These are phyloP conservation scores for Hypoxylon fragiforme DNA, from an alignment of 495 filamentous ascomycete species.

Conservation along the genomic window DNA sequence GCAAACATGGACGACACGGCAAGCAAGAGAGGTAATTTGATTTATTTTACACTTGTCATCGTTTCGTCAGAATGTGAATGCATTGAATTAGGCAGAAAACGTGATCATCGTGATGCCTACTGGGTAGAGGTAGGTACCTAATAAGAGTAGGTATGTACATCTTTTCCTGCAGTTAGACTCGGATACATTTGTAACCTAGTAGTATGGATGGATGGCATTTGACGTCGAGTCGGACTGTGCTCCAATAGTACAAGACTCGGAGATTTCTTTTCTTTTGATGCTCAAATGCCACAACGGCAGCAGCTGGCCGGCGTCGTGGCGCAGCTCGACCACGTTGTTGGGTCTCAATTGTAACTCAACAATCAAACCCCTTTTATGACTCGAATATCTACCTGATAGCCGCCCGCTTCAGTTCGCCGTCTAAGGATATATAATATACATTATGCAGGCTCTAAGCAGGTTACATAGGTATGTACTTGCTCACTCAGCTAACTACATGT, in stretches of 20 bases:
- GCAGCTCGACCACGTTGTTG: conserved; percentile 36
- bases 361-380: neutral
- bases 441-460: conserved; percentile 1
- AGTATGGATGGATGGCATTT: conserved; percentile 10
- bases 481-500: conserved; percentile 2
- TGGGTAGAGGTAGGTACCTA: conserved; percentile 4
- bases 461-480: too few relatives aligned
- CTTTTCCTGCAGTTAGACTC: conserved; percentile 20
- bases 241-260: conserved; percentile 29
- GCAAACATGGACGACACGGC: conserved; percentile 27
- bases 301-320: conserved; percentile 33
- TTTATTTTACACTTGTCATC: conserved; percentile 13
- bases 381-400: conserved; percentile 6
- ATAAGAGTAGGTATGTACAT: conserved; percentile 17
- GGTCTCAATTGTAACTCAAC: conserved; percentile 36
- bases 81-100: conserved; percentile 25
- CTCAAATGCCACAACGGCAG: conserved; percentile 20
- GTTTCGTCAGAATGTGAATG: conserved; percentile 19
- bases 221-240: conserved; percentile 26
- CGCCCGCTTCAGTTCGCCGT: neutral
- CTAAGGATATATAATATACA: conserved; percentile 16
- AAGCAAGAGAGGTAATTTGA: conserved; percentile 5
- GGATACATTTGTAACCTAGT: too few relatives aligned
- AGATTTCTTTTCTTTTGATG: conserved; percentile 31
- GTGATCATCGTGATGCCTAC: too few relatives aligned